These are phyloP conservation scores for Colletotrichum karsti DNA, from an alignment of 2,329 filamentous ascomycete species.

Conservation along the genomic window DNA sequence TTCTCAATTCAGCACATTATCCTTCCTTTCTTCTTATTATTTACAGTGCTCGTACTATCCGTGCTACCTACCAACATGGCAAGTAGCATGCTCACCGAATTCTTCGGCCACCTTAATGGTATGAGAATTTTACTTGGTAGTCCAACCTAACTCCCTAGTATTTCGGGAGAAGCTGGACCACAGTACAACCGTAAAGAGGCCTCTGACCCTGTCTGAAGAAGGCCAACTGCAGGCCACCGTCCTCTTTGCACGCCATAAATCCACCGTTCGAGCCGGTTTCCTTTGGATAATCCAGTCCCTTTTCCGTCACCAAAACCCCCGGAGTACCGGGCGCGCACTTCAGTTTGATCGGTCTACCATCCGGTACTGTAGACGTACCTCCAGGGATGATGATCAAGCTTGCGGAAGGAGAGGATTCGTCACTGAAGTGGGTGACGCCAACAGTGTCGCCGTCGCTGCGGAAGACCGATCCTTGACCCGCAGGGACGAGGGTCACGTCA, in stretches of 20 bases:
- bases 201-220: constrained; percentile 1
- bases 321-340: background rate
- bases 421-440: background rate
- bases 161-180: constrained; percentile 3
- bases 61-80: no score
- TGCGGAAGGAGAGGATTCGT: background rate
- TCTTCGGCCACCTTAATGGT: no score
- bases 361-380: constrained; percentile 3
- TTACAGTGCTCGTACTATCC: no score
- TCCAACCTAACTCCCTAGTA: background rate
- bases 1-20: no score
- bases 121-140: no score
- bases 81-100: no score
- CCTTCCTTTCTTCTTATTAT: no score
- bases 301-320: background rate
- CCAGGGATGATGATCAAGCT: background rate
- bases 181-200: background rate
- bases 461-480: background rate
- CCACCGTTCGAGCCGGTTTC: background rate
- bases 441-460: background rate
- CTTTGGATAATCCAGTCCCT: background rate
- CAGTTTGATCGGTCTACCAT: background rate
- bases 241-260: background rate
- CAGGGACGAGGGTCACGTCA: background rate
- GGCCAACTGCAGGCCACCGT: background rate